Evolutionary conservation across 2,329 filamentous ascomycete genomes (phyloP), one percentile per base, ranked within the genome.

Genomic region (Talaromyces piceae): DNA sequence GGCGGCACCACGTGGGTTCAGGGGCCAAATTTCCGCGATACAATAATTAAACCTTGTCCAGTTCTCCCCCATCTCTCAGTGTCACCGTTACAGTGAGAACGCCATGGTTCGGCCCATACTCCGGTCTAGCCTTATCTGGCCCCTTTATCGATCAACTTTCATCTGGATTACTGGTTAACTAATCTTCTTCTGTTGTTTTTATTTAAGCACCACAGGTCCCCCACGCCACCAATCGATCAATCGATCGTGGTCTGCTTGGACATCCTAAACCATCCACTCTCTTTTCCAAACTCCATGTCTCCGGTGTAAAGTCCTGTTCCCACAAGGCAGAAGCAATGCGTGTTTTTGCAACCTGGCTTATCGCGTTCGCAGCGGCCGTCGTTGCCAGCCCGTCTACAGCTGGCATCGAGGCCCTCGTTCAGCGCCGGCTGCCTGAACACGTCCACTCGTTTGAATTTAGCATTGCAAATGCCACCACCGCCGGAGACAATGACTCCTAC

Each of bases 331-430:
- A 37, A 18, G 33, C 33, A 37, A 37, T 37, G 33, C 33, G 33
- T 11, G 33, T 37, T n/a, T n/a, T n/a, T 20, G 33, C 16, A 20
- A 37, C 33, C 33, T 37, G 33, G 33, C 33, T 37, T 37, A n/a
- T 37, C 9, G 33, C 33, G 11, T 20, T 18, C n/a, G 33, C 33
- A 9, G n/a, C 33, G 33, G 31, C 41, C 23, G 39, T 39, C 28
- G 37, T 45, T 18, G 20, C 49, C 30, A 37, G 31, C n/a, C 52
- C 27, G 39, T 57, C 61, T 6, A 60, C 59, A 9, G 41, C 57
- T 4, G 62, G 60, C 9, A 56, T 63, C 41, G 57, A 57, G 41
- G 51, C 55, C 25, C 59, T 63, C 18, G 56, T 64, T 7, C 54
- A 59, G 33, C 54, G 61, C 16, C 55, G 61, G 44, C 26, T 64